Evolutionary conservation across 2,329 filamentous ascomycete species (phyloP).

Genomic region (Paraphoma sp.): DNA sequence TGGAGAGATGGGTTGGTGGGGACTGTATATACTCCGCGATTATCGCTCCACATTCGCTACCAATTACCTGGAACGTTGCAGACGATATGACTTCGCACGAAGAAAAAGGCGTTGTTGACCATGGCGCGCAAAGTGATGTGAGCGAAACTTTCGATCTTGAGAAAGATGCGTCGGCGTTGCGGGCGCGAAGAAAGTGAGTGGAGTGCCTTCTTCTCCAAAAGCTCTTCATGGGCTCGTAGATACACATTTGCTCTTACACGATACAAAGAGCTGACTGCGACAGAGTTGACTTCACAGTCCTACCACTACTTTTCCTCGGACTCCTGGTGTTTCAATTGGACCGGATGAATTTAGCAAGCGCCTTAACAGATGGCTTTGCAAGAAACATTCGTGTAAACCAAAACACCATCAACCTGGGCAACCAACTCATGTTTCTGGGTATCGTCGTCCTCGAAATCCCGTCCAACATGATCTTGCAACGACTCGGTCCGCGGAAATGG

Average conservation of each 20-base stretch:
- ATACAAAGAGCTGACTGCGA: background rate
- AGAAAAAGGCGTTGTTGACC: conserved; percentile 16
- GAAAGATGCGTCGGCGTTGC: conserved; percentile 14
- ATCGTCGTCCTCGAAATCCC: conserved; percentile 61
- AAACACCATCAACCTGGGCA: conserved; percentile 59
- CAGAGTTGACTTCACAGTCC: conserved; percentile 57
- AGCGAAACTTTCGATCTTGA: conserved; percentile 10
- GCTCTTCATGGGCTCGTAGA: too few species aligned
- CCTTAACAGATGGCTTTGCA: conserved; percentile 58
- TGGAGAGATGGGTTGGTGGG: background rate
- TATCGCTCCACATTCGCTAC: background rate
- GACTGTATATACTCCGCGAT: background rate
- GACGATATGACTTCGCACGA: conserved; percentile 15
- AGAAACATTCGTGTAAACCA: conserved; percentile 53
- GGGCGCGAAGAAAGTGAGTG: conserved; percentile 27
- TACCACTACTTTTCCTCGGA: conserved; percentile 58
- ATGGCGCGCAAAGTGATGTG: conserved; percentile 8
- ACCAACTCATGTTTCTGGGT: conserved; percentile 61
- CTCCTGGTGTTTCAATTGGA: conserved; percentile 61
- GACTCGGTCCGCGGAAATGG: conserved; percentile 51
- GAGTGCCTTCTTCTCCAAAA: too few species aligned
- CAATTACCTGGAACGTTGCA: background rate
- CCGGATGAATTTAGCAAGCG: conserved; percentile 61
- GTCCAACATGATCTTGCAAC: conserved; percentile 56
- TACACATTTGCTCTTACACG: too few species aligned